Conservation (phyloP, 257 asterid genomes). For the Forsythia suspensa region DNA sequence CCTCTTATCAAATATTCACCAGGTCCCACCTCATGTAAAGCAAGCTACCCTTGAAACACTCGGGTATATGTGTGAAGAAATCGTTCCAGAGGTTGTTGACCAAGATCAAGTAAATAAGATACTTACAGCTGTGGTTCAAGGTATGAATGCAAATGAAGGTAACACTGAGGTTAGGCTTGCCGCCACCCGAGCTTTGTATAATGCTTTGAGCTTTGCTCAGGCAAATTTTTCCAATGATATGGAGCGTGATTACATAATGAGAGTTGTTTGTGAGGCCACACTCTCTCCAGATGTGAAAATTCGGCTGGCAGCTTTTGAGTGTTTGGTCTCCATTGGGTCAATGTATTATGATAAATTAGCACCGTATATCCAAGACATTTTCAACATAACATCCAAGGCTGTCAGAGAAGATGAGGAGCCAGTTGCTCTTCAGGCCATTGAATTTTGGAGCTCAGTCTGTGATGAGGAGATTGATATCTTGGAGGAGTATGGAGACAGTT, state of each 20-base stretch:
- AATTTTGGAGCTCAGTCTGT: constrained; percentile 69
- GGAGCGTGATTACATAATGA: constrained; percentile 66
- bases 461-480: constrained; percentile 67
- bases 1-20: constrained; percentile 51
- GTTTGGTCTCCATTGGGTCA: constrained; percentile 56
- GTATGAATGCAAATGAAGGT: constrained; percentile 54
- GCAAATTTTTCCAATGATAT: constrained; percentile 52
- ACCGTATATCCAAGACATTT: constrained; percentile 54
- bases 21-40: constrained; percentile 51
- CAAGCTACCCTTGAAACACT: constrained; percentile 62
- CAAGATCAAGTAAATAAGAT: constrained; percentile 65
- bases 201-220: constrained; percentile 62
- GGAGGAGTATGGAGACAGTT: constrained; percentile 59
- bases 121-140: constrained; percentile 59
- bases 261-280: constrained; percentile 63
- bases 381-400: constrained; percentile 60
- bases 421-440: constrained; percentile 68
- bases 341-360: constrained; percentile 54
- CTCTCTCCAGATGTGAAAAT: constrained; percentile 48
- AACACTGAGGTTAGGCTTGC: constrained; percentile 55
- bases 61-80: constrained; percentile 61
- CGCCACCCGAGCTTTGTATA: constrained; percentile 52
- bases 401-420: constrained; percentile 60
- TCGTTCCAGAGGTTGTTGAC: constrained; percentile 51
- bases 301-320: constrained; percentile 59